Base-by-base conservation (phyloP, 169 alveolate genomes). In the Hepatocystis sp. region DNA sequence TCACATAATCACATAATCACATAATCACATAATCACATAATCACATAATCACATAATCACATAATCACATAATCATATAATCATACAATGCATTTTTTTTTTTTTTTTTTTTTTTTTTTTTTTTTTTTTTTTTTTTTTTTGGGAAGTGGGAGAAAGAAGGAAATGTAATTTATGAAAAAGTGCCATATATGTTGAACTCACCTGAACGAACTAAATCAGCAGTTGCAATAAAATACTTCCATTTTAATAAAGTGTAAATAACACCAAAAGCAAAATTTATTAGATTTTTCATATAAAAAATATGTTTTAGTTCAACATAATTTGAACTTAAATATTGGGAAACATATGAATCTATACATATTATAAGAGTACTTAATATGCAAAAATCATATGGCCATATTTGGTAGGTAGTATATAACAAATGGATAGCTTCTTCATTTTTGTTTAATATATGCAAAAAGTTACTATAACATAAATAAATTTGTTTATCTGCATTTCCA, bases 291-390 rank as follows among this genome's bases (percentile, higher is more conserved):
- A 81, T 63, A 30, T 47, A 40, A 27, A 81, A 5, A 51, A 81
- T 61, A 32, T 81, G 42, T 17, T 49, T 81, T 27, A 81, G 32
- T 13, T 63, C 84, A 7, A 81, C 89, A 53, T 81, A 81, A 32
- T 81, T 84, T 11, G 10, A 81, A 28, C 84, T 81, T 23, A 81
- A 65, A 42, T 63, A 81, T 28, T 81, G 60, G 11, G 89, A 81
- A 28, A 60, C 89, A 49, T 53, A 81, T 0, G 89, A 60, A 81
- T 81, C 89, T 17, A 81, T 81, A 19, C 81, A 61, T 1, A 81
- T 81, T 23, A 81, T 81, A 2, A 81, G 53, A 2, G 67, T 42
- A 36, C 63, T 81, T 66, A 81, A 25, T 23, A 81, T 49, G 13
- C 47, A 30, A 1, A 81, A n/a, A 40, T 81, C 84, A 30, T 81